Evolutionary conservation across 2,329 filamentous ascomycete genomes (phyloP).

Genomic region (Alternaria longipes): DNA sequence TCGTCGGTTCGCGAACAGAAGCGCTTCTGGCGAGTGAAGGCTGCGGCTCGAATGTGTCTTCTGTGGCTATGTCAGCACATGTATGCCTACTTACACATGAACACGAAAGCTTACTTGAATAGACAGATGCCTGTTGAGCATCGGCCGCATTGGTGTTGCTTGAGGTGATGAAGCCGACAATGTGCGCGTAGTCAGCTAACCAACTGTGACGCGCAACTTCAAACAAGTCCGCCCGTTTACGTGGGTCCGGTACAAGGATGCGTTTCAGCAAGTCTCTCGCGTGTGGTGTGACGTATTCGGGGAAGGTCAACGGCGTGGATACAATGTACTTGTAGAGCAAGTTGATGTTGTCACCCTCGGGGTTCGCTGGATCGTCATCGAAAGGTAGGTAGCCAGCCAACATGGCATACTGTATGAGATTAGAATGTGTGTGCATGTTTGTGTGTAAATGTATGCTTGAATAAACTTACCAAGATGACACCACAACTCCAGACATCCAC

Average conservation of each 20-base stretch:
- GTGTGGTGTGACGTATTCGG: constrained; percentile 98
- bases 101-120: constrained; percentile 58
- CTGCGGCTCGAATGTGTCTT: constrained; percentile 67
- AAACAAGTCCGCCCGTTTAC: constrained; percentile 94
- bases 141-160: constrained; percentile 88
- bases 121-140: constrained; percentile 80
- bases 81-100: background rate
- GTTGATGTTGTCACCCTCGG: constrained; percentile 99
- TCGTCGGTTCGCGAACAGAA: constrained; percentile 88
- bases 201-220: constrained; percentile 98
- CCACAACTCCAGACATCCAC: constrained; percentile 99
- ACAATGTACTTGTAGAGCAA: constrained; percentile 99
- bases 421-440: constrained; percentile 17
- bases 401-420: constrained; percentile 84
- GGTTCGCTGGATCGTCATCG: constrained; percentile 97
- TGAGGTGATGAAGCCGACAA: constrained; percentile 96
- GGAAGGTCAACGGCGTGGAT: constrained; percentile 94
- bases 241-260: constrained; percentile 93
- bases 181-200: constrained; percentile 95
- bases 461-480: constrained; percentile 84
- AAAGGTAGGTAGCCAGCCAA: constrained; percentile 96
- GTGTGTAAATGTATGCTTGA: constrained; percentile 15
- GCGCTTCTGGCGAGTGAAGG: constrained; percentile 81
- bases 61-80: constrained; percentile 37
- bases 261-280: constrained; percentile 90